These are phyloP conservation scores for Daldinia sp. DNA, from an alignment of 2,329 filamentous ascomycete species.

Conservation along the genomic window DNA sequence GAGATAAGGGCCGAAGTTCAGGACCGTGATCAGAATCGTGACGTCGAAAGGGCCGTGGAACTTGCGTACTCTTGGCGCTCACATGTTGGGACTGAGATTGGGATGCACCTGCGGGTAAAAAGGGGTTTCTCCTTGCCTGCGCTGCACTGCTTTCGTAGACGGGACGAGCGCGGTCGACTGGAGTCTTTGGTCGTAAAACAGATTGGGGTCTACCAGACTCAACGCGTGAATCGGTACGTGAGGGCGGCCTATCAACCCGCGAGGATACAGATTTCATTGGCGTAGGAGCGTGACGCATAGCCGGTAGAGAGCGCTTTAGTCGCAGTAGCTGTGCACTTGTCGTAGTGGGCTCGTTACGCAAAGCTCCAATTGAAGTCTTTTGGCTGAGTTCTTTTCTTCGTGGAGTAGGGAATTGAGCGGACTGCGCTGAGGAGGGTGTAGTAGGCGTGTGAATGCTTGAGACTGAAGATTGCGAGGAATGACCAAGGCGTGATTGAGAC, in stretches of 20 bases:
- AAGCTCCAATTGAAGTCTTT: slow-evolving; percentile 65
- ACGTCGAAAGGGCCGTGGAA: slow-evolving; percentile 77
- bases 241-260: slow-evolving; percentile 69
- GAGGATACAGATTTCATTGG: slow-evolving; percentile 62
- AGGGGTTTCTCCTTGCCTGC: slow-evolving; percentile 73
- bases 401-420: slow-evolving; percentile 69
- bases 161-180: slow-evolving; percentile 70
- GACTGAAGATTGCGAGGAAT: slow-evolving; percentile 76
- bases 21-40: slow-evolving; percentile 81
- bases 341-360: slow-evolving; percentile 72
- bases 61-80: slow-evolving; percentile 76
- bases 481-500: slow-evolving; percentile 75
- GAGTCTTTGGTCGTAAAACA: slow-evolving; percentile 75
- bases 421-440: slow-evolving; percentile 66
- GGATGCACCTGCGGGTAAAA: slow-evolving; percentile 81
- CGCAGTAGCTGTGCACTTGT: slow-evolving; percentile 74
- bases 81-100: slow-evolving; percentile 83
- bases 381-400: slow-evolving; percentile 70
- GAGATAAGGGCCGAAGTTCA: slow-evolving; percentile 68
- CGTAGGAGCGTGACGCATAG: slow-evolving; percentile 65
- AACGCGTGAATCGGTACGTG: slow-evolving; percentile 66
- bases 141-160: slow-evolving; percentile 64
- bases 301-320: slow-evolving; percentile 74
- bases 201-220: slow-evolving; percentile 66
- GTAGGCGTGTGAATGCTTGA: slow-evolving; percentile 72